Evolutionary conservation across 768 basidiomycete genomes (phyloP).

Genomic region (Leccinum subtestaceum): DNA sequence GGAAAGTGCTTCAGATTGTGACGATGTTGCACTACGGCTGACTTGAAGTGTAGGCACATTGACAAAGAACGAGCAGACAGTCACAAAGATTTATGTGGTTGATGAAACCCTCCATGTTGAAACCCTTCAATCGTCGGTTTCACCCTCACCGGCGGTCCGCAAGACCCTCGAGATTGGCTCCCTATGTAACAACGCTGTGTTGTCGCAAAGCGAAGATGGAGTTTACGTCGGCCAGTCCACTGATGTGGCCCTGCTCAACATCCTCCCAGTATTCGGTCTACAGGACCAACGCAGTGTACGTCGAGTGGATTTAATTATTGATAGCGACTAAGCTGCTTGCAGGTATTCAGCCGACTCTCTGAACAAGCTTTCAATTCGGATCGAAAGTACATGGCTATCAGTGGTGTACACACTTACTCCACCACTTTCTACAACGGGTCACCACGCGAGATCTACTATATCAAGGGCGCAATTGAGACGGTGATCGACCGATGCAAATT

Average conservation of each 20-base stretch:
- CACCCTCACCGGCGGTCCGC: slow-evolving; percentile 62
- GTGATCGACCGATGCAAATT: slow-evolving; percentile 84
- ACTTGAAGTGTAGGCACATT: slow-evolving; percentile 59
- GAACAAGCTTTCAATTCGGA: slow-evolving; percentile 94
- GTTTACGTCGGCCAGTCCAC: slow-evolving; percentile 84
- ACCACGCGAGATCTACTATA: slow-evolving; percentile 76
- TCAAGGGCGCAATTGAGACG: slow-evolving; percentile 90
- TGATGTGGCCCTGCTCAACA: slow-evolving; percentile 87
- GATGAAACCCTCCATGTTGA: slow-evolving; percentile 77
- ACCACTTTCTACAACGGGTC: slow-evolving; percentile 29
- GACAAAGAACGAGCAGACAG: slow-evolving; percentile 95
- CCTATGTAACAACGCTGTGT: slow-evolving; percentile 85
- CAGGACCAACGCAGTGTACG: slow-evolving; percentile 71
- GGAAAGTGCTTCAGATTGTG: slow-evolving; percentile 41
- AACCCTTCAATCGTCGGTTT: slow-evolving; percentile 37
- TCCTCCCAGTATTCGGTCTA: slow-evolving; percentile 62
- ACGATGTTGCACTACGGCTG: background rate
- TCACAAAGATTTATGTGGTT: slow-evolving; percentile 82
- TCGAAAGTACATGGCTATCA: slow-evolving; percentile 89
- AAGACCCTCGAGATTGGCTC: slow-evolving; percentile 81
- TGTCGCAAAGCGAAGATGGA: slow-evolving; percentile 63
- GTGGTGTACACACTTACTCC: slow-evolving; percentile 55
- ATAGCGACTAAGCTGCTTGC: slow-evolving; percentile 4
- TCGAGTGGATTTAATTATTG: slow-evolving; percentile 4
- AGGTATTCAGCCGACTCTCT: slow-evolving; percentile 68